These are phyloP conservation scores for Puccinia coronata DNA, from an alignment of 1,284 basidiomycete genomes.

Conservation along the genomic window DNA sequence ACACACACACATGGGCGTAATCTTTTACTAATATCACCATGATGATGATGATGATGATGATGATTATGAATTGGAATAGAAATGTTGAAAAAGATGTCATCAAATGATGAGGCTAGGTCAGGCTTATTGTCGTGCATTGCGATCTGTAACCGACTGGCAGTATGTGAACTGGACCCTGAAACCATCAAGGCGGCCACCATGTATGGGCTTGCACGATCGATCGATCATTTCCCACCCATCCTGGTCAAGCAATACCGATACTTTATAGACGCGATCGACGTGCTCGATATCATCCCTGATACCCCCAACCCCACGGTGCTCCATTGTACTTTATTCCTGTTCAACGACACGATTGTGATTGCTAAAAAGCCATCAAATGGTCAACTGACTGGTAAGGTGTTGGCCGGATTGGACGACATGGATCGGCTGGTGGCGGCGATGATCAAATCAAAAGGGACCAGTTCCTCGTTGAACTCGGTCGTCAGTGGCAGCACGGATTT, in stretches of 20 bases:
- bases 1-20: no score
- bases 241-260: constrained; percentile 81
- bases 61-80: no score
- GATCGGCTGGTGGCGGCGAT: constrained; percentile 65
- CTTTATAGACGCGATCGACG: constrained; percentile 91
- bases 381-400: constrained; percentile 68
- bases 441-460: constrained; percentile 62
- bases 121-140: constrained; percentile 78
- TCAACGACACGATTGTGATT: constrained; percentile 90
- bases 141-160: constrained; percentile 84
- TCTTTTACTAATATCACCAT: no score
- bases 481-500: constrained; percentile 62
- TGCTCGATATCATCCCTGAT: constrained; percentile 71
- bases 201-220: constrained; percentile 78
- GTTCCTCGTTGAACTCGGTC: constrained; percentile 35
- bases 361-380: constrained; percentile 77
- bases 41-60: no score
- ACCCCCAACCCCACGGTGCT: constrained; percentile 61
- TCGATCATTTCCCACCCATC: constrained; percentile 85
- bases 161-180: constrained; percentile 86
- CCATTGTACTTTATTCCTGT: constrained; percentile 87
- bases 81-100: constrained; percentile 53
- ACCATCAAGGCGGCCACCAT: constrained; percentile 85
- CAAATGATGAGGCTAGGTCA: constrained; percentile 61
- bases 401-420: constrained; percentile 83